Percentiles rank a stretch among this genome's conserved stretches.
phyloP scores from a whole-genome alignment of 768 basidiomycete species.

The Serendipita vermifera region DNA sequence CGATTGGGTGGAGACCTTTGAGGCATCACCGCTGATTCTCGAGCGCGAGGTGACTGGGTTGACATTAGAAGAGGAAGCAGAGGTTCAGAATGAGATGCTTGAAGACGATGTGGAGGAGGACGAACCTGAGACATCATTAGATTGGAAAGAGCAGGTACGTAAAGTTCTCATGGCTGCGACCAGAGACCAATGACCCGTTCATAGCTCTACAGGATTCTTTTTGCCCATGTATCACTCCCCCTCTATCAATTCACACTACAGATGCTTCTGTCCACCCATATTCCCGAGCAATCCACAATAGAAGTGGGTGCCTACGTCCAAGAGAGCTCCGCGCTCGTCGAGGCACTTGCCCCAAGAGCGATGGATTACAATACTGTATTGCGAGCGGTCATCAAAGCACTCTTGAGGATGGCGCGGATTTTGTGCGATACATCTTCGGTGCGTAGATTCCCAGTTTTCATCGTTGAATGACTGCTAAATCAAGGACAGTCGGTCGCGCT shows the following conservation, averaged over 20 bases:
- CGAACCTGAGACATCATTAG: constrained; percentile 19
- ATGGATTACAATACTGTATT: constrained; percentile 14
- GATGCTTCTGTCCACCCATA: constrained; percentile 9
- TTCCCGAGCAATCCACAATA: constrained; percentile 1
- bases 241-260: constrained; percentile 12
- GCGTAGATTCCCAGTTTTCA: constrained; percentile 27
- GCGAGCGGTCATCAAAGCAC: constrained; percentile 13
- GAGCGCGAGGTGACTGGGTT: too few relatives aligned
- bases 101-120: not conserved
- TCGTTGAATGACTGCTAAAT: constrained; percentile 26
- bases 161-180: not conserved
- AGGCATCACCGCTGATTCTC: too few relatives aligned
- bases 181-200: not conserved
- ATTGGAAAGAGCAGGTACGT: constrained; percentile 46
- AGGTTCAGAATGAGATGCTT: too few relatives aligned
- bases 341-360: constrained; percentile 31
- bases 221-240: constrained; percentile 35
- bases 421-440: constrained; percentile 15
- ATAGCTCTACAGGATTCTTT: constrained; percentile 48
- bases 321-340: constrained; percentile 34
- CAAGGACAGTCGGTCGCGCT: constrained; percentile 32
- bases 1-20: too few relatives aligned
- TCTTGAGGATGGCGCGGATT: constrained; percentile 19
- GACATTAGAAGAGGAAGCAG: too few relatives aligned
- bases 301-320: constrained; percentile 27